phyloP scores from a whole-genome alignment of 768 basidiomycete genomes.

The Paxillus rubicundulus region DNA sequence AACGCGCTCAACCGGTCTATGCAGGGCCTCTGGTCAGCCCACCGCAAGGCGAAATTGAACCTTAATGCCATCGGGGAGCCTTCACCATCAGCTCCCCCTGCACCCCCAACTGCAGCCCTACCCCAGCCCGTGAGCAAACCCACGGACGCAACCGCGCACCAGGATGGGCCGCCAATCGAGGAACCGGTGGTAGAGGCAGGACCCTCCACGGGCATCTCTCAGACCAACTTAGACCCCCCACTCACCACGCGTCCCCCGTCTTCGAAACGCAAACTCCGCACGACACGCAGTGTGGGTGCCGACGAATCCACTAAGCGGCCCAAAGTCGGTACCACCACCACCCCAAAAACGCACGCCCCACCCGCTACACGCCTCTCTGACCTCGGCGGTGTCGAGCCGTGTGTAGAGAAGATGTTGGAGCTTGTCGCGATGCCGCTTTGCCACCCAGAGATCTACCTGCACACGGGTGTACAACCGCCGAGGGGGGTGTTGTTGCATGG shows the following conservation, averaged over 20 bases:
- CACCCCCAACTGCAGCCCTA: constrained; percentile 6
- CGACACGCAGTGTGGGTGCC: constrained; percentile 42
- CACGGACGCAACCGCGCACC: constrained; percentile 18
- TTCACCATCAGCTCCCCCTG: neutral
- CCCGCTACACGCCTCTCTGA: constrained; percentile 77
- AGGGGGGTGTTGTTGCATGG: constrained; percentile 92
- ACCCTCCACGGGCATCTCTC: constrained; percentile 9
- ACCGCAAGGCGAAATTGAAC: constrained; percentile 65
- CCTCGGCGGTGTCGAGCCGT: constrained; percentile 82
- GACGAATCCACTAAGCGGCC: constrained; percentile 56
- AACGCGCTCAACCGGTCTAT: constrained; percentile 76
- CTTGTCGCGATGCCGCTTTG: constrained; percentile 94
- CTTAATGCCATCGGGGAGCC: constrained; percentile 43
- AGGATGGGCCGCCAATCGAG: constrained; percentile 14
- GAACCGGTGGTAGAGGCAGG: constrained; percentile 9
- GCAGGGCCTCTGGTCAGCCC: constrained; percentile 75
- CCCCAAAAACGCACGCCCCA: constrained; percentile 49
- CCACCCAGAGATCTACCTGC: constrained; percentile 93
- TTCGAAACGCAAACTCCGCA: constrained; percentile 65
- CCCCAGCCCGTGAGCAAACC: constrained; percentile 18
- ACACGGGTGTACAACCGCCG: constrained; percentile 90
- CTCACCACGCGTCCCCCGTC: constrained; percentile 18
- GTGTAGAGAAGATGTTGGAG: constrained; percentile 91
- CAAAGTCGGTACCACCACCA: constrained; percentile 37
- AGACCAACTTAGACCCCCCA: neutral